Evolutionary conservation across 805 yeast genomes (phyloP).

Genomic region (Yamadazyma endophytica): DNA sequence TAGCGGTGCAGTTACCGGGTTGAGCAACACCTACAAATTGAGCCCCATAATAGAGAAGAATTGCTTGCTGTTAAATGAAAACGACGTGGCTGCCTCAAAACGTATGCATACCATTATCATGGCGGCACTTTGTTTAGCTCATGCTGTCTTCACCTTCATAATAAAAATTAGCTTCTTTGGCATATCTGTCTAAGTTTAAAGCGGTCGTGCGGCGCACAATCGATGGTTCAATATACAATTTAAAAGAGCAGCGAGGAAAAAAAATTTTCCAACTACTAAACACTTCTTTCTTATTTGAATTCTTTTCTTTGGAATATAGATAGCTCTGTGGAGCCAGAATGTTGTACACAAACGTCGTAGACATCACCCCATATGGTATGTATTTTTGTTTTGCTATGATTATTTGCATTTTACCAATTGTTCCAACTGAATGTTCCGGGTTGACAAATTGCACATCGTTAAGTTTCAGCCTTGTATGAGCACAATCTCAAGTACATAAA

Average conservation of each 20-base stretch:
- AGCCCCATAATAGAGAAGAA: conserved; percentile 34
- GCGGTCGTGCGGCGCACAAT: too few species aligned
- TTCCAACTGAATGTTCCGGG: conserved; percentile 49
- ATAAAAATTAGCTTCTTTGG: conserved; percentile 68
- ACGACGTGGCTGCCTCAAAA: conserved; percentile 27
- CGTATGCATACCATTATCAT: conserved; percentile 32
- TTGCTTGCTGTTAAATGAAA: conserved; percentile 24
- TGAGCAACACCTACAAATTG: conserved; percentile 46
- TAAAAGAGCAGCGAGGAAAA: too few species aligned
- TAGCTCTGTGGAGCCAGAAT: too few species aligned
- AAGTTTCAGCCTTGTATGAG: conserved; percentile 55
- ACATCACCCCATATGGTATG: too few species aligned
- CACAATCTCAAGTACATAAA: too few species aligned
- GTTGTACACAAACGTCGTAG: too few species aligned
- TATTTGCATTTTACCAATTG: conserved; percentile 48
- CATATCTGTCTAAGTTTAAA: conserved; percentile 8
- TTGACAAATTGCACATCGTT: conserved; percentile 48
- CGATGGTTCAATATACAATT: too few species aligned
- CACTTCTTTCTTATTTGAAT: not conserved
- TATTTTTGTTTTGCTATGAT: conserved; percentile 47
- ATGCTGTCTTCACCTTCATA: conserved; percentile 55
- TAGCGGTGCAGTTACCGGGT: conserved; percentile 62
- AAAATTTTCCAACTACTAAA: not conserved
- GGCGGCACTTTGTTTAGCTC: conserved; percentile 43
- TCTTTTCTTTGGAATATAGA: too few species aligned